A percentile compares a stretch with the other conserved stretches of the same genome.
Evolutionary conservation across 495 filamentous ascomycete genomes (phyloP).

Genomic region (Chaetomidium leptoderma): DNA sequence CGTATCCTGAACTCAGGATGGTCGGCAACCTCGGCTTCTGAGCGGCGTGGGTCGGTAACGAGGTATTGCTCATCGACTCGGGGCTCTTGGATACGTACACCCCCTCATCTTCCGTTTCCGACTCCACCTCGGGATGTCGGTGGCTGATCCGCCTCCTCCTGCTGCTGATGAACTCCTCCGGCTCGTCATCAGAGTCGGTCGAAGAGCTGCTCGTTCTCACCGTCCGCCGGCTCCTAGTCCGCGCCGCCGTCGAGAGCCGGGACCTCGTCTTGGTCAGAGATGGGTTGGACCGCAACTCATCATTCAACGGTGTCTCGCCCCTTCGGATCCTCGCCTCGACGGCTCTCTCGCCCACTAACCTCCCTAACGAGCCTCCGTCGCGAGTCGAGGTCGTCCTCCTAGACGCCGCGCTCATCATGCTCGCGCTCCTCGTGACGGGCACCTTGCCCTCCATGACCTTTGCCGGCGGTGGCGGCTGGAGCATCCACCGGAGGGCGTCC

Average conservation of each 20-base stretch:
- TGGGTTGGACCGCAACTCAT: conserved; percentile 21
- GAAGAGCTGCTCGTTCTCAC: conserved; percentile 36
- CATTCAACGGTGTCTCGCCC: conserved; percentile 33
- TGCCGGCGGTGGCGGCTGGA: conserved; percentile 79
- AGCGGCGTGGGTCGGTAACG: conserved; percentile 23
- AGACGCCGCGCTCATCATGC: conserved; percentile 34
- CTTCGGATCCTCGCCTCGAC: conserved; percentile 39
- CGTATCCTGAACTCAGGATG: conserved; percentile 30
- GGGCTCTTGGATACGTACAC: conserved; percentile 21
- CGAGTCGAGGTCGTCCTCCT: conserved; percentile 23
- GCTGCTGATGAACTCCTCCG: conserved; percentile 22
- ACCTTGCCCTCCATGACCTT: conserved; percentile 83
- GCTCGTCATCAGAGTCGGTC: conserved; percentile 35
- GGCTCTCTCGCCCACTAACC: conserved; percentile 36
- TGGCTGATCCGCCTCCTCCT: conserved; percentile 25
- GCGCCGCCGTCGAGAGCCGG: conserved; percentile 24
- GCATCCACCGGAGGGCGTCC: conserved; percentile 79
- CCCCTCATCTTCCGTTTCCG: conserved; percentile 28
- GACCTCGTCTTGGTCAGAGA: conserved; percentile 26
- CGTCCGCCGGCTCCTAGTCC: conserved; percentile 32
- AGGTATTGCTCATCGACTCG: conserved; percentile 17
- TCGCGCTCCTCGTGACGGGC: conserved; percentile 49
- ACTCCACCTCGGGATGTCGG: conserved; percentile 29
- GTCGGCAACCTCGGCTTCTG: conserved; percentile 36
- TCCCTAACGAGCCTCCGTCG: conserved; percentile 26